phyloP scores from a whole-genome alignment of 352 stramenopile genomes.

The Phytophthora foliorum region DNA sequence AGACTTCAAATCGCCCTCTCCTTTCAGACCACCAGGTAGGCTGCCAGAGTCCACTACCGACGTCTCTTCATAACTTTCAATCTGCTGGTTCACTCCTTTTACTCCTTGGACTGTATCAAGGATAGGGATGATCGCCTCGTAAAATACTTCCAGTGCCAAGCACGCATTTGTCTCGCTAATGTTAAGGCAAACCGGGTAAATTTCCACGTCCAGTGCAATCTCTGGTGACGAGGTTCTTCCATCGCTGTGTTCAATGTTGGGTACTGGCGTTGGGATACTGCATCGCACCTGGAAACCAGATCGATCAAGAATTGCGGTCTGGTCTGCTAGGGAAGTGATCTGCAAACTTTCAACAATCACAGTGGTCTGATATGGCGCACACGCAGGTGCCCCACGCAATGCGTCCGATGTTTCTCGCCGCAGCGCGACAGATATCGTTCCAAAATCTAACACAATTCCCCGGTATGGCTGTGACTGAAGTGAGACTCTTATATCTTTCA shows the following conservation, averaged over 20 bases:
- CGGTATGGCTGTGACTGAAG: slow-evolving; percentile 41
- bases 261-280: slow-evolving; percentile 14
- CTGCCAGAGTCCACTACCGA: slow-evolving; percentile 25
- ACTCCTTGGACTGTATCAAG: slow-evolving; percentile 35
- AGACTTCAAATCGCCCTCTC: slow-evolving; percentile 6
- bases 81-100: slow-evolving; percentile 35
- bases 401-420: slow-evolving; percentile 24
- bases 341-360: slow-evolving; percentile 40
- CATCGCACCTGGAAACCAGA: slow-evolving; percentile 47
- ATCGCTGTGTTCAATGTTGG: slow-evolving; percentile 8
- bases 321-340: slow-evolving; percentile 39
- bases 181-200: slow-evolving; percentile 54
- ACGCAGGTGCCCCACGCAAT: slow-evolving; percentile 3
- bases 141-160: slow-evolving; percentile 46
- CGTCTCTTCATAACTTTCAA: slow-evolving; percentile 23
- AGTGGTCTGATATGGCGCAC: slow-evolving; percentile 22
- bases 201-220: slow-evolving; percentile 38
- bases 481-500: slow-evolving; percentile 39
- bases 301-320: slow-evolving; percentile 47
- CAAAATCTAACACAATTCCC: slow-evolving; percentile 65
- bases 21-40: slow-evolving; percentile 10
- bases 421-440: slow-evolving; percentile 43
- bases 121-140: slow-evolving; percentile 45
- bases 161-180: slow-evolving; percentile 56
- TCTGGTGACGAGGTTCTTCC: not conserved